These are phyloP conservation scores for Aotearoamyces nothofagi DNA, from an alignment of 2,329 filamentous ascomycete species.

Conservation along the genomic window DNA sequence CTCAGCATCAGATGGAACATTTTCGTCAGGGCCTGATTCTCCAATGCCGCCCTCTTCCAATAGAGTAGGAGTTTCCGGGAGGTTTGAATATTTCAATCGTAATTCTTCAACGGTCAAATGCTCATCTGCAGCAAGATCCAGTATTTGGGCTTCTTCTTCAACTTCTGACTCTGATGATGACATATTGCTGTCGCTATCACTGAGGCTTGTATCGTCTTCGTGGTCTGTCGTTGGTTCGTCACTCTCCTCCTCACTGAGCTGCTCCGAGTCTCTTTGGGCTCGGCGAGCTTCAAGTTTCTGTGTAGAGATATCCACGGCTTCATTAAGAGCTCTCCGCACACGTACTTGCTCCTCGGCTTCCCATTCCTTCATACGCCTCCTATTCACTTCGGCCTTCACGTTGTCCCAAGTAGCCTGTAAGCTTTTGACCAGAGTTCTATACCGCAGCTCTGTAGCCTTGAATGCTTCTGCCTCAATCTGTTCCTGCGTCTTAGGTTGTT, in stretches of 20 bases:
- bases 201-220: constrained; percentile 22
- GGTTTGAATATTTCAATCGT: constrained; percentile 50
- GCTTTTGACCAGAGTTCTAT: constrained; percentile 52
- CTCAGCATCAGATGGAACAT: constrained; percentile 13
- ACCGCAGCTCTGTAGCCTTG: constrained; percentile 49
- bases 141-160: constrained; percentile 29
- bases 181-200: constrained; percentile 38
- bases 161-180: constrained; percentile 47
- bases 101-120: constrained; percentile 54
- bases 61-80: constrained; percentile 28
- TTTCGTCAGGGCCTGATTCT: constrained; percentile 10
- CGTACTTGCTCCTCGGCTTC: constrained; percentile 48
- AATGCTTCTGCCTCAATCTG: constrained; percentile 69
- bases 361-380: constrained; percentile 42
- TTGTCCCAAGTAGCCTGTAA: constrained; percentile 48
- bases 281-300: constrained; percentile 50
- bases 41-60: constrained; percentile 18
- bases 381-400: constrained; percentile 44
- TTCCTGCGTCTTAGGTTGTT: constrained; percentile 62
- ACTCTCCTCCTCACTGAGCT: constrained; percentile 22
- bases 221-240: constrained; percentile 21
- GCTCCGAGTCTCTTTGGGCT: constrained; percentile 35
- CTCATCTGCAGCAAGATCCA: constrained; percentile 41
- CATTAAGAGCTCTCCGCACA: constrained; percentile 54
- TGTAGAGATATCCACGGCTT: constrained; percentile 58